Evolutionary conservation across 176 grass and related monocot species (phyloP), one percentile per base, ranked within the genome.

Genomic region (Rhipidocladum racemiflorum): DNA sequence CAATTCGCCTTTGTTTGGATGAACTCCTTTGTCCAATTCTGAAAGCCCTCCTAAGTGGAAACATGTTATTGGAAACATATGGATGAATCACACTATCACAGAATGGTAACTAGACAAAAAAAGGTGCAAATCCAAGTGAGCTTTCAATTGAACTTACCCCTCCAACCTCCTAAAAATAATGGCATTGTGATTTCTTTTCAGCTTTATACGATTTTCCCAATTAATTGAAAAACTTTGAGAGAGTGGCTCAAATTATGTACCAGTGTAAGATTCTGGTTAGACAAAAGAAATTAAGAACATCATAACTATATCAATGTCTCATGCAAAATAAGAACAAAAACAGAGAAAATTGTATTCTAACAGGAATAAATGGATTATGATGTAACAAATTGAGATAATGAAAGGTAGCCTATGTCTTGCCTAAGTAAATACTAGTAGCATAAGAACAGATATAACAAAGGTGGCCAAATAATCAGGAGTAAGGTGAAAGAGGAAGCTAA

Each of bases 21-120:
- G 51, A 74, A 75, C 67, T 40, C 87, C 76, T 53, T 6, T 85
- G 18, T 85, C 87, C 46, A 75, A 79, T 56, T 67, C 48, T 11
- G 87, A 79, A 20, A 89, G 44, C 59, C 82, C 82, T 34, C 21
- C 83, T 88, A 54, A 60, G 24, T 42, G 10, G 49, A 39, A 50
- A 15, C 57, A 74, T 60, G 46, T 9, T 13, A 18, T 83, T 48
- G 51, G 68, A 74, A 50, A 54, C 46, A 50, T 54, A 5, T 30
- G 5, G 75, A 29, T 21, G 51, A 66, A 46, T 12, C 2, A 49
- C 43, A 45, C 42, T 44, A 44, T 44, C 42, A 0, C 27, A 78
- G 56, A 78, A 48, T 23, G 6, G 15, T 9, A 21, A 42, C 9
- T 83, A 64, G 15, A 18, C 17, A 74, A 65, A 65, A 39, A 10